Percentiles rank a stretch among this genome's conserved stretches.
phyloP scores from a whole-genome alignment of 495 filamentous ascomycete genomes.

The Neurospora sublineolata region DNA sequence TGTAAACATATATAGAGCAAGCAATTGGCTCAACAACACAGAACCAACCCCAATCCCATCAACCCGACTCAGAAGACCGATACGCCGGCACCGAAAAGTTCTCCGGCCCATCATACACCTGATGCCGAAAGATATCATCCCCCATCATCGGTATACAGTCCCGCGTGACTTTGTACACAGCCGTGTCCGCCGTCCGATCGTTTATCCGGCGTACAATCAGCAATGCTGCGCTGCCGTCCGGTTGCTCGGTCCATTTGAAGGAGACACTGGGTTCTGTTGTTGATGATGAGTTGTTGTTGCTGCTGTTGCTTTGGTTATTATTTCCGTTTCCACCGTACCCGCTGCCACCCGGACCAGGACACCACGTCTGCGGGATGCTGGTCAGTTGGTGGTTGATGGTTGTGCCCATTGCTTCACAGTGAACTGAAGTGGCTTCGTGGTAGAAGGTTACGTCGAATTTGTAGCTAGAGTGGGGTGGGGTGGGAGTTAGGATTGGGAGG shows the following conservation, averaged over 20 bases:
- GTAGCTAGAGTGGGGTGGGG: slow-evolving; percentile 4
- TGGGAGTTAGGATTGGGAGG: not conserved
- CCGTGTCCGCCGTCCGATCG: slow-evolving; percentile 3
- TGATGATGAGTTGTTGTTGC: not conserved
- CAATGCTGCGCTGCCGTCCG: not conserved
- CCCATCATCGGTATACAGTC: slow-evolving; percentile 6
- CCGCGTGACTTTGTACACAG: slow-evolving; percentile 1
- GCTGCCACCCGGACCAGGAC: not conserved
- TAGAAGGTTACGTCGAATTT: slow-evolving; percentile 13
- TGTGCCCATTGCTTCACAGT: slow-evolving; percentile 16
- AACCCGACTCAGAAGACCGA: not conserved
- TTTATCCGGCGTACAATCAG: slow-evolving; percentile 7
- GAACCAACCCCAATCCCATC: not conserved
- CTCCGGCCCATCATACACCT: slow-evolving; percentile 23
- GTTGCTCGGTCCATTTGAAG: slow-evolving; percentile 9
- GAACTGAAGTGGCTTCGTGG: not conserved
- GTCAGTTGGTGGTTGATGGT: slow-evolving; percentile 5
- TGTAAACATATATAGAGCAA: too few relatives aligned
- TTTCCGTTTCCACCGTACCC: not conserved
- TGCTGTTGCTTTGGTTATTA: not conserved
- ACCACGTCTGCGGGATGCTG: slow-evolving; percentile 9
- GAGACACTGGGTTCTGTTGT: slow-evolving; percentile 4
- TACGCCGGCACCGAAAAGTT: slow-evolving; percentile 17
- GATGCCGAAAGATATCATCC: slow-evolving; percentile 4
- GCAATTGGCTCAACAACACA: not conserved